Base-by-base conservation (phyloP, 192 early-diverging fungal species). In the Backusella parvicylindrica region DNA sequence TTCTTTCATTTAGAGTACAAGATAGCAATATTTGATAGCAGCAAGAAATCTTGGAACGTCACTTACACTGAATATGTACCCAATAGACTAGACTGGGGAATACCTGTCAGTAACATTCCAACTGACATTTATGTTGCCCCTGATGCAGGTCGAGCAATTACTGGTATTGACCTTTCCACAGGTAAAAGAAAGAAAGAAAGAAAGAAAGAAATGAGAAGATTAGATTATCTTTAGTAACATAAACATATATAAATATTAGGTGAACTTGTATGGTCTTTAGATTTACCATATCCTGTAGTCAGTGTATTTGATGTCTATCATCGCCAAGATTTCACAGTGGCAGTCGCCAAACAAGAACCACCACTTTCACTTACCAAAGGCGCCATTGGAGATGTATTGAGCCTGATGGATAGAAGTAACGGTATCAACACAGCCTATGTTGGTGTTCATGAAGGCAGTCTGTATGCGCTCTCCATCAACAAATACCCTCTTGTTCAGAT, bases 381-480 rank as follows among this genome's bases (percentile, higher is more conserved):
- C 37, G 53, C 28, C 65, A 79, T 70, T 78, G 81, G 68, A 74
- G 79, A 33, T 40, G 67, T 60, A 53, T 75, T 37, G 67, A 83
- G 76, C 75, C 72, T 68, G 23, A 26, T 49, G 75, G 84, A 68
- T 75, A 75, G 38, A 64, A 63, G 38, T 72, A 71, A 53, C 77
- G 84, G 82, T 65, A 70, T 16, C 32, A 50, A 75, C 28, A 47
- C 83, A 1, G 90, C 91, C 6, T 93, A 90, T 68, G 85, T 95
- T 12, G 91, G 92, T 32, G 70, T 77, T n/a, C 76, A 89, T 30
- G 78, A 88, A 18, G 91, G 90, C 75, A 89, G 84, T 35, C 86
- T 92, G 6, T 95, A 91, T 83, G 81, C 89, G 8, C 81, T 95
- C 28, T 90, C 92, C 0, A 68, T 78, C 37, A 84, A 91, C 31